phyloP scores from a whole-genome alignment of 768 basidiomycete genomes.

The Podaxis sp. region DNA sequence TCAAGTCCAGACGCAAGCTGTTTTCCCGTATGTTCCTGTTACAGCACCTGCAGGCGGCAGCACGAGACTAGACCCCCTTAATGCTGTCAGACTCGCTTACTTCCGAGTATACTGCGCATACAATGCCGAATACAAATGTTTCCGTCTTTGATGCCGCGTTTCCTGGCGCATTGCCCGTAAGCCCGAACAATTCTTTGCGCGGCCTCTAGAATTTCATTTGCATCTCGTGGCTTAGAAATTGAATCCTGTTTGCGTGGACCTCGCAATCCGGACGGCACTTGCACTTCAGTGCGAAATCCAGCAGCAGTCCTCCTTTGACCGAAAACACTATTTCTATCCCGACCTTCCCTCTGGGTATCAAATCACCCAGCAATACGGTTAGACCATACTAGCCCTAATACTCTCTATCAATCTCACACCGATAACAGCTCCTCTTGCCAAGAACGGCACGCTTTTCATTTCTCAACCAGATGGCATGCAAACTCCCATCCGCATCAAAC shows the following conservation, averaged over 20 bases:
- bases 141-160: constrained; percentile 85
- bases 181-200: constrained; percentile 23
- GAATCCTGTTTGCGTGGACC: constrained; percentile 70
- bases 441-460: constrained; percentile 54
- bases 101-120: constrained; percentile 27
- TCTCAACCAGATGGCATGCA: constrained; percentile 33
- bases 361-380: constrained; percentile 94
- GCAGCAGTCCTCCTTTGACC: constrained; percentile 78
- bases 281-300: constrained; percentile 73
- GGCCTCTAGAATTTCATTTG: not conserved
- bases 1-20: constrained; percentile 84
- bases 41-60: not conserved
- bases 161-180: constrained; percentile 89
- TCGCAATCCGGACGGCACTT: constrained; percentile 79
- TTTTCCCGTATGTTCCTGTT: constrained; percentile 64
- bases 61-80: not conserved
- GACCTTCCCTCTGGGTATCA: constrained; percentile 95
- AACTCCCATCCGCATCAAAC: constrained; percentile 64
- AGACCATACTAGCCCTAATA: constrained; percentile 16
- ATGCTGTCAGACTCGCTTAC: constrained; percentile 39
- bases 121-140: constrained; percentile 70
- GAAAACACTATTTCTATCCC: constrained; percentile 98
- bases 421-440: constrained; percentile 73
- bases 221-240: constrained; percentile 39
- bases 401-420: not conserved